phyloP scores from a whole-genome alignment of 2,329 filamentous ascomycete species.

The Fusarium scirpi region DNA sequence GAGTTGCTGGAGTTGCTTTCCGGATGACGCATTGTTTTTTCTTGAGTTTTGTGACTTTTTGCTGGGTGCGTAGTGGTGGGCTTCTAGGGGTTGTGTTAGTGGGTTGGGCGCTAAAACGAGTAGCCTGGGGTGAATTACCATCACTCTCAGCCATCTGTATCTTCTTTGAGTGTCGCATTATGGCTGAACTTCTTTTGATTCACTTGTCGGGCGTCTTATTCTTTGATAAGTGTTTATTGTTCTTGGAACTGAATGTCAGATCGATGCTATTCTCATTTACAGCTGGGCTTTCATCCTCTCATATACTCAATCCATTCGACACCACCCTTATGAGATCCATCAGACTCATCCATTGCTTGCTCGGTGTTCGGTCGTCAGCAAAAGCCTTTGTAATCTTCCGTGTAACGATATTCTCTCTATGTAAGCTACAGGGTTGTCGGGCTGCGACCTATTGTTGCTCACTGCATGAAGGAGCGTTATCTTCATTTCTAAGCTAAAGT shows the following conservation, averaged over 20 bases:
- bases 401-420: neutral
- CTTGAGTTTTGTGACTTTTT: slow-evolving; percentile 13
- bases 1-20: slow-evolving; percentile 37
- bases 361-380: slow-evolving; percentile 33
- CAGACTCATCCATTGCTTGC: neutral
- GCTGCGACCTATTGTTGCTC: neutral
- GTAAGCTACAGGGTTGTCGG: neutral
- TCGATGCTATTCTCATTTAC: neutral
- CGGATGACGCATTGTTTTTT: slow-evolving; percentile 16
- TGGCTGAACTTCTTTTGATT: neutral
- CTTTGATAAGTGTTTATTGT: neutral
- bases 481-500: slow-evolving; percentile 30
- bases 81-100: neutral
- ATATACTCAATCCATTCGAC: neutral
- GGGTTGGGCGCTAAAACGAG: neutral
- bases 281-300: neutral
- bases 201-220: neutral
- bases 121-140: slow-evolving; percentile 7
- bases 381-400: slow-evolving; percentile 23
- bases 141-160: neutral
- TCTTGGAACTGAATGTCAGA: neutral
- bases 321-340: neutral
- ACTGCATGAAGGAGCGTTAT: neutral
- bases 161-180: slow-evolving; percentile 32
- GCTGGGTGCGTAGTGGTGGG: neutral